These are phyloP conservation scores for Nematodospora valgi DNA, from an alignment of 805 yeast species.

Conservation along the genomic window DNA sequence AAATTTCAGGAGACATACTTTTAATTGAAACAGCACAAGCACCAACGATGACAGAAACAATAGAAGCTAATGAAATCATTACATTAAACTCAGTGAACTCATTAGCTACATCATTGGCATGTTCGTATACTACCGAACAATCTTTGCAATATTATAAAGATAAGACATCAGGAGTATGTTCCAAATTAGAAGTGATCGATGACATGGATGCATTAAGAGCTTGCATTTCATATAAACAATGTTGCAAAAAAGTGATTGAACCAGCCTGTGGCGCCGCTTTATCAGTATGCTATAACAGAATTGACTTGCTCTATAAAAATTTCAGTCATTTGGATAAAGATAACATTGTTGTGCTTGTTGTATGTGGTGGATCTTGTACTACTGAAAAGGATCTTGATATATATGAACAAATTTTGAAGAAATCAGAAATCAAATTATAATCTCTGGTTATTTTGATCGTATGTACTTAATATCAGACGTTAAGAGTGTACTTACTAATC, in stretches of 20 bases:
- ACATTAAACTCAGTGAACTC: conserved; percentile 45
- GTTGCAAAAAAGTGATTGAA: conserved; percentile 53
- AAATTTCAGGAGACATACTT: conserved; percentile 25
- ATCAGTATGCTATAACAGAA: conserved; percentile 45
- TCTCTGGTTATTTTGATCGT: too few relatives aligned
- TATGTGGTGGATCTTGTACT: conserved; percentile 44
- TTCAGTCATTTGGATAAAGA: conserved; percentile 30
- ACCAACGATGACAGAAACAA: conserved; percentile 52
- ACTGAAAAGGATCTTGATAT: conserved; percentile 8
- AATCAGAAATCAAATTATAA: conserved; percentile 11
- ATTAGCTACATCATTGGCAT: conserved; percentile 63
- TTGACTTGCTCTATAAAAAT: conserved; percentile 21
- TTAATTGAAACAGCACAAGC: conserved; percentile 62
- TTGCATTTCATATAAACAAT: conserved; percentile 47
- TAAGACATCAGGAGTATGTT: conserved; percentile 10
- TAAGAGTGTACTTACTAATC: too few relatives aligned
- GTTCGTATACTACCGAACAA: conserved; percentile 51
- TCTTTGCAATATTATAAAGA: conserved; percentile 40
- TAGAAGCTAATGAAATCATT: conserved; percentile 44
- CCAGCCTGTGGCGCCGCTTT: conserved; percentile 76
- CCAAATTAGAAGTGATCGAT: conserved; percentile 26
- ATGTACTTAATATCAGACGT: too few relatives aligned
- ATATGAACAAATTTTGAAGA: conserved; percentile 8
- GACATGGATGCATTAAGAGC: conserved; percentile 58
- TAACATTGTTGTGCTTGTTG: conserved; percentile 50